phyloP scores from a whole-genome alignment of 257 asterid species.

The Cruciata laevipes region DNA sequence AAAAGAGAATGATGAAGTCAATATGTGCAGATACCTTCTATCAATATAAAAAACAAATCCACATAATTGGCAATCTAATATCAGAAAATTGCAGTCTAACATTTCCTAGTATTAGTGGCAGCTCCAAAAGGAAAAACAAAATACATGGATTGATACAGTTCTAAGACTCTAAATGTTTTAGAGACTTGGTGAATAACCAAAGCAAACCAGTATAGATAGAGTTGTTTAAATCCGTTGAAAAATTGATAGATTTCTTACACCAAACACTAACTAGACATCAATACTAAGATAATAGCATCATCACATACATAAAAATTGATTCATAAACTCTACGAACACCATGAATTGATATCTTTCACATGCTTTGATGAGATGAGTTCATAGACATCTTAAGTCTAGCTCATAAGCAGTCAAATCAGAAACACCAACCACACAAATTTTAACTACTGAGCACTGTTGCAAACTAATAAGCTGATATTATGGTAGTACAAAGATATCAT shows the following conservation, averaged over 20 bases:
- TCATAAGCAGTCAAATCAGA: too few relatives aligned
- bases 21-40: not conserved
- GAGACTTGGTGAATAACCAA: not conserved
- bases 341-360: not conserved
- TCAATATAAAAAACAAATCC: not conserved
- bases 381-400: not conserved
- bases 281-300: too few relatives aligned
- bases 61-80: not conserved
- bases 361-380: not conserved
- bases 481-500: not conserved
- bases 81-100: not conserved
- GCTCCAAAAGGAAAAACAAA: not conserved
- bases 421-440: not conserved
- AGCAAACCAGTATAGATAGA: not conserved
- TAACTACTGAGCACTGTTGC: not conserved
- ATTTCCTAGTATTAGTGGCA: not conserved
- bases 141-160: not conserved
- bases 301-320: not conserved
- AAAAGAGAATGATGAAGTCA: slow-evolving; percentile 4
- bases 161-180: not conserved
- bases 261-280: not conserved
- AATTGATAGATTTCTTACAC: too few relatives aligned
- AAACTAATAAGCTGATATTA: not conserved
- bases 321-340: not conserved
- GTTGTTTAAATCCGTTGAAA: not conserved